These are phyloP conservation scores for Penicillium occitanis DNA, from an alignment of 2,329 filamentous ascomycete genomes.

Conservation along the genomic window DNA sequence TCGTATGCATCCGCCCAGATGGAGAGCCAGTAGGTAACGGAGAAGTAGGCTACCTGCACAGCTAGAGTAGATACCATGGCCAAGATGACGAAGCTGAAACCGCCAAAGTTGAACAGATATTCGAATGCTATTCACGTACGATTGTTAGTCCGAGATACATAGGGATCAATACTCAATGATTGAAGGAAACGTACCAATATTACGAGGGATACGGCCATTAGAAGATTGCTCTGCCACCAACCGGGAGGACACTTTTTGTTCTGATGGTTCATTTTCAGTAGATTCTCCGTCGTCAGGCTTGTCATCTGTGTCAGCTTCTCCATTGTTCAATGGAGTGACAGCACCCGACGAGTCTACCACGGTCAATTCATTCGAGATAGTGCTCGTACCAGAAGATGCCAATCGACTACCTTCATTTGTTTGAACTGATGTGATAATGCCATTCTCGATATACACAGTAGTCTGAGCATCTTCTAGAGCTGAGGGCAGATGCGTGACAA, in stretches of 20 bases:
- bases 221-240: conserved; percentile 28
- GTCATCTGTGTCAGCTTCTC: background rate
- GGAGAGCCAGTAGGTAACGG: conserved; percentile 33
- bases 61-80: conserved; percentile 26
- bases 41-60: conserved; percentile 31
- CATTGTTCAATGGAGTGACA: background rate
- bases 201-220: conserved; percentile 28
- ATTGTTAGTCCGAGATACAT: background rate
- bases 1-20: conserved; percentile 32
- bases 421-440: conserved; percentile 24
- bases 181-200: conserved; percentile 25
- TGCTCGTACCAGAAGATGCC: conserved; percentile 15
- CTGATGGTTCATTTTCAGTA: background rate
- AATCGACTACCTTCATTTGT: conserved; percentile 15
- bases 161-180: conserved; percentile 25
- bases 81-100: conserved; percentile 26
- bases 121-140: conserved; percentile 20
- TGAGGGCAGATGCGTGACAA: conserved; percentile 53
- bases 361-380: conserved; percentile 8
- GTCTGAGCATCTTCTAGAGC: conserved; percentile 29
- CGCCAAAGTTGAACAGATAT: conserved; percentile 31
- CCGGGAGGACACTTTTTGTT: conserved; percentile 20
- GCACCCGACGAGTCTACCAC: conserved; percentile 8
- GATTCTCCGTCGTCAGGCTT: background rate
- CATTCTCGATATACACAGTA: conserved; percentile 25